phyloP scores from a whole-genome alignment of 306 rosid genomes.

The Dryas alaskensis region DNA sequence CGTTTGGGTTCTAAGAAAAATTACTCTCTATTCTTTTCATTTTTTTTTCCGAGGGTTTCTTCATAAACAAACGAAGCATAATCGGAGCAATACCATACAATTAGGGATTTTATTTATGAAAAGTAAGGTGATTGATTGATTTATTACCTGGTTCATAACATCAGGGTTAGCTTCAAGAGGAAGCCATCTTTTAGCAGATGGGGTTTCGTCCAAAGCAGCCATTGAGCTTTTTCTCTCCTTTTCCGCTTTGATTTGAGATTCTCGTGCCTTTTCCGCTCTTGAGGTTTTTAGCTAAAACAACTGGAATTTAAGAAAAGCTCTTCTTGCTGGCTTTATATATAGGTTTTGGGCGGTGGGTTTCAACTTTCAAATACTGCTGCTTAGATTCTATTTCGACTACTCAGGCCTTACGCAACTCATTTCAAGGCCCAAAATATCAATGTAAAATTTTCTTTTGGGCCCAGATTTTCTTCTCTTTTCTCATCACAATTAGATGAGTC shows the following conservation, averaged over 20 bases:
- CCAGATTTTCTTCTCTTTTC: too few relatives aligned
- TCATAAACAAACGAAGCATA: slow-evolving; percentile 12
- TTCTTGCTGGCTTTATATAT: slow-evolving; percentile 18
- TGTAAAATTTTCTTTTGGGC: too few relatives aligned
- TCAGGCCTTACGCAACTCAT: neutral
- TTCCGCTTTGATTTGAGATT: neutral
- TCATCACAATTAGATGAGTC: too few relatives aligned
- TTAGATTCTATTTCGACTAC: neutral
- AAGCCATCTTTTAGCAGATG: slow-evolving; percentile 85
- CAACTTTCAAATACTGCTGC: neutral
- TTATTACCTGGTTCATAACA: slow-evolving; percentile 79
- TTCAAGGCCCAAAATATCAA: neutral
- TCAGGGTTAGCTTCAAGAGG: slow-evolving; percentile 99
- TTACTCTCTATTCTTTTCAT: neutral
- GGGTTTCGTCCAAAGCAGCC: slow-evolving; percentile 51
- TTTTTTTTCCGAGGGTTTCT: neutral
- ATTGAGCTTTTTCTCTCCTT: slow-evolving; percentile 17
- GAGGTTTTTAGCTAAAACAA: slow-evolving; percentile 4
- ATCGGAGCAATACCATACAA: neutral
- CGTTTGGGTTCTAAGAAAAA: neutral
- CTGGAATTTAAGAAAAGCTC: neutral
- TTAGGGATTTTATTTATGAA: neutral
- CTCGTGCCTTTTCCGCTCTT: neutral
- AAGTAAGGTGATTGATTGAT: neutral
- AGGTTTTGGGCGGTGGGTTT: slow-evolving; percentile 27